phyloP scores from a whole-genome alignment of 208 protist species.

The Trypanosoma grayi region DNA sequence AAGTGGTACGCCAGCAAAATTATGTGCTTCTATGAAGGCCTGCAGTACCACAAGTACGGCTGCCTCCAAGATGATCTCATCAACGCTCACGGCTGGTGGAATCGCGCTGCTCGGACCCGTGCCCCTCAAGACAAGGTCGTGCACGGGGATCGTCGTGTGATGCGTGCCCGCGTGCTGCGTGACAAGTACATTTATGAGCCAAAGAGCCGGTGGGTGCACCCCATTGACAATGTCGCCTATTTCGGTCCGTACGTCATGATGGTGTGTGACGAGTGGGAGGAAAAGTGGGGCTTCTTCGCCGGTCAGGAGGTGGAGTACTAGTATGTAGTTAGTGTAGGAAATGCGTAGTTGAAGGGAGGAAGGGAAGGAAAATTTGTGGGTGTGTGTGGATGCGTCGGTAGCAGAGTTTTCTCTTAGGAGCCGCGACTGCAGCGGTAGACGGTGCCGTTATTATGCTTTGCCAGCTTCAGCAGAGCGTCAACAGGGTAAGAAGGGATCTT shows the following conservation, averaged over 20 bases:
- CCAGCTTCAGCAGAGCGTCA: too few relatives aligned
- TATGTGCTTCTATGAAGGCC: slow-evolving; percentile 88
- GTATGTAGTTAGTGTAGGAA: background rate
- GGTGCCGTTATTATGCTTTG: too few relatives aligned
- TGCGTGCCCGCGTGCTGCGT: slow-evolving; percentile 83
- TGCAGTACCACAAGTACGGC: slow-evolving; percentile 89
- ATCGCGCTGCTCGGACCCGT: slow-evolving; percentile 81
- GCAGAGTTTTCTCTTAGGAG: too few relatives aligned
- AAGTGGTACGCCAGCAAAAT: slow-evolving; percentile 91
- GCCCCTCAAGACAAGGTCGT: slow-evolving; percentile 86
- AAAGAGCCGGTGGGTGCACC: slow-evolving; percentile 90
- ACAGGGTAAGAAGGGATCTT: too few relatives aligned
- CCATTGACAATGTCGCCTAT: slow-evolving; percentile 88
- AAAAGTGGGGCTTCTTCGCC: slow-evolving; percentile 93
- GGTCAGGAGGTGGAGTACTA: slow-evolving; percentile 91
- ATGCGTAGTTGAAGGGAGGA: background rate
- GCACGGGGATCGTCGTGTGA: slow-evolving; percentile 85
- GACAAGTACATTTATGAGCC: slow-evolving; percentile 92
- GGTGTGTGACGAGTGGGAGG: slow-evolving; percentile 91
- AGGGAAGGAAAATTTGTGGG: background rate
- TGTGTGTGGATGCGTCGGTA: background rate
- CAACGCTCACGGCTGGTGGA: slow-evolving; percentile 89
- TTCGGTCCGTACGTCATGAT: slow-evolving; percentile 91
- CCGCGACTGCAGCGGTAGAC: too few relatives aligned
- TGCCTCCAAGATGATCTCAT: slow-evolving; percentile 90